These are phyloP conservation scores for Liquidambar formosana DNA, from an alignment of 164 flowering plant species.

Conservation along the genomic window DNA sequence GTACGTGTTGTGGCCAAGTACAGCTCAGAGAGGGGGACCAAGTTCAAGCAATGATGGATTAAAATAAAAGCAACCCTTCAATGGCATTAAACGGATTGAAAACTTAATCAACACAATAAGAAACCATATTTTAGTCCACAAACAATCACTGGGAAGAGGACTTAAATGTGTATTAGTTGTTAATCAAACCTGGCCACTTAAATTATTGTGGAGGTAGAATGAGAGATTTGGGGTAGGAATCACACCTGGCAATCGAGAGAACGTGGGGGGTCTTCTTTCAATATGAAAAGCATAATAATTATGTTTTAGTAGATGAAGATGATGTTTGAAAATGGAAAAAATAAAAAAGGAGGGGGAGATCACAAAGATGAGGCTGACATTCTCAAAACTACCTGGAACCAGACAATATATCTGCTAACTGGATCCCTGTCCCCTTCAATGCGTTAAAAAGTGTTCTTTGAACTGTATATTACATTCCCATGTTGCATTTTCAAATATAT, in stretches of 20 bases:
- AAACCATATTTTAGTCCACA: too few species aligned
- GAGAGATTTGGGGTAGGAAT: conserved; percentile 2
- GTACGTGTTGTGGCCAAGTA: neutral
- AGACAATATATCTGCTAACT: neutral
- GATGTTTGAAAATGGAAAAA: neutral
- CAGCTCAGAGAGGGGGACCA: conserved; percentile 2
- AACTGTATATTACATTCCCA: too few species aligned
- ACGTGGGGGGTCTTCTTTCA: conserved; percentile 18
- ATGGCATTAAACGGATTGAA: neutral
- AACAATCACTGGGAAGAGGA: too few species aligned
- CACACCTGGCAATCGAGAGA: neutral
- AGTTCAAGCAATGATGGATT: conserved; percentile 4
- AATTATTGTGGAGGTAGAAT: neutral
- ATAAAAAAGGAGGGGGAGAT: neutral
- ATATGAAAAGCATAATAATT: neutral
- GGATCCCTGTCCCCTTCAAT: neutral
- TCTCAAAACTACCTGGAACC: neutral
- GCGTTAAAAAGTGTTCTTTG: too few species aligned
- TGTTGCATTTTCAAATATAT: too few species aligned
- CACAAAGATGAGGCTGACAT: neutral
- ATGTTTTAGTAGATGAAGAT: neutral
- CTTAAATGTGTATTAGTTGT: too few species aligned
- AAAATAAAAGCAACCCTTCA: conserved; percentile 1
- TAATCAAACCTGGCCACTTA: too few species aligned
- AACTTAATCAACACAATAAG: too few species aligned